phyloP scores from a whole-genome alignment of 129 eudicot genomes.

The Helianthus annuus region HanXRQr2.0-SUNRISE NC_035444.2:75120153-75120652 shows the following conservation, averaged over 20 bases:
- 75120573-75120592: background rate
- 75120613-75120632: constrained; percentile 1
- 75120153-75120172: too few species aligned
- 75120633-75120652: background rate
- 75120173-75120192: background rate
- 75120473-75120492: background rate
- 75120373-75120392: constrained; percentile 12
- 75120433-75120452: background rate
- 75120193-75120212: background rate
- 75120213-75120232: background rate
- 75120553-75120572: constrained; percentile 5
- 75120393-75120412: constrained; percentile 4
- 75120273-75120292: constrained; percentile 20
- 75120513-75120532: constrained; percentile 18
- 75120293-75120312: constrained; percentile 15
- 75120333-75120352: constrained; percentile 19
- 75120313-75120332: background rate
- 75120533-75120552: background rate
- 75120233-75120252: too few species aligned
- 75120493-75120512: constrained; percentile 12
- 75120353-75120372: constrained; percentile 10
- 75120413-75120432: background rate
- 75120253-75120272: constrained; percentile 17
- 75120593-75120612: constrained; percentile 16
- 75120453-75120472: background rate